Conservation (phyloP, 305 asterid species). For the Plantago coronopus region DNA sequence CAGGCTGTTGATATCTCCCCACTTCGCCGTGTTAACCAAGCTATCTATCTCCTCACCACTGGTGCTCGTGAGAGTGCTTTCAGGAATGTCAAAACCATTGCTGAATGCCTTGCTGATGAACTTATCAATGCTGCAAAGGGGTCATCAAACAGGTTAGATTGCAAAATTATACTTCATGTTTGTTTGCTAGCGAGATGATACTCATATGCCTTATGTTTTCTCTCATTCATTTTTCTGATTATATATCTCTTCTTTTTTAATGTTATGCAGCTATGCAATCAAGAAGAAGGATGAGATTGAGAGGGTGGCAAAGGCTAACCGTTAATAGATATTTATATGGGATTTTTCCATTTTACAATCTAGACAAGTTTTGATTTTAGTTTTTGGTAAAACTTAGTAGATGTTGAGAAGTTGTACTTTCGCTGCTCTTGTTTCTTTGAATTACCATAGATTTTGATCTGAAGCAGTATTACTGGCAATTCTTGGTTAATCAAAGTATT, state of each 20-base stretch:
- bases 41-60: conserved; percentile 63
- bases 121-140: conserved; percentile 88
- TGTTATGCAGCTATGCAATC: conserved; percentile 55
- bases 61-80: conserved; percentile 83
- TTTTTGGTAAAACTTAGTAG: conserved; percentile 7
- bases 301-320: conserved; percentile 76
- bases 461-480: background rate
- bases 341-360: background rate
- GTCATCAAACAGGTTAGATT: conserved; percentile 64
- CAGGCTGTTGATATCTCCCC: conserved; percentile 88
- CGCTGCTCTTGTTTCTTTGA: background rate
- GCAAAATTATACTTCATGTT: background rate
- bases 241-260: background rate
- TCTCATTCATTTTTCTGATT: background rate
- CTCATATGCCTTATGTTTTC: no score
- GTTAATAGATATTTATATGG: conserved; percentile 29
- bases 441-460: conserved; percentile 1
- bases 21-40: conserved; percentile 71
- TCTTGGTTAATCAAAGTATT: background rate
- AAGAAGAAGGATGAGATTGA: conserved; percentile 80
- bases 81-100: conserved; percentile 67
- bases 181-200: no score
- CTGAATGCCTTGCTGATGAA: conserved; percentile 88
- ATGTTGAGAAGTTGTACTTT: conserved; percentile 15
- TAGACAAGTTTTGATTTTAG: conserved; percentile 24